Evolutionary conservation across 257 asterid species (phyloP).

Genomic region (Cinchona pubescens): DNA sequence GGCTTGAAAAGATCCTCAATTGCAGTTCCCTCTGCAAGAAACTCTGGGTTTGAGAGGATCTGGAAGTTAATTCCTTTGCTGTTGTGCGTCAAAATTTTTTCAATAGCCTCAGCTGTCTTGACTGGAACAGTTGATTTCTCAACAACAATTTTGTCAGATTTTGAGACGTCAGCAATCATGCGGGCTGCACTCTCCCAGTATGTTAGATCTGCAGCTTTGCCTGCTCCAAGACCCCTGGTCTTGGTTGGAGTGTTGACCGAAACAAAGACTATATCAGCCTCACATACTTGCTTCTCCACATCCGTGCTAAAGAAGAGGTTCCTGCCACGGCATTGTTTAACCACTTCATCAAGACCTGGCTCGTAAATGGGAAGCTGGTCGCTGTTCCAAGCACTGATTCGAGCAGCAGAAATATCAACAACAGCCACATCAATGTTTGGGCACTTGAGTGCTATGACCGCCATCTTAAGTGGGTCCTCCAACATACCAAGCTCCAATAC

Average conservation of each 20-base stretch:
- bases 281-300: constrained; percentile 78
- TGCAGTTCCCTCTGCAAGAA: constrained; percentile 89
- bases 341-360: constrained; percentile 97
- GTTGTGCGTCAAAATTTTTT: constrained; percentile 75
- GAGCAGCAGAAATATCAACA: constrained; percentile 82
- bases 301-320: constrained; percentile 95
- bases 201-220: constrained; percentile 92
- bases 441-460: constrained; percentile 92
- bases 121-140: constrained; percentile 94
- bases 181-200: constrained; percentile 98
- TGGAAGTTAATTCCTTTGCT: constrained; percentile 79
- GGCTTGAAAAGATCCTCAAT: constrained; percentile 73
- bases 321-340: constrained; percentile 85
- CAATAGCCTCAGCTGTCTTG: constrained; percentile 91
- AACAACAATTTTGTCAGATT: constrained; percentile 83
- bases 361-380: constrained; percentile 90
- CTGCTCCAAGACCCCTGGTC: constrained; percentile 95
- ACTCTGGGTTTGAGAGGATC: constrained; percentile 83
- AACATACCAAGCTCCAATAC: constrained; percentile 91
- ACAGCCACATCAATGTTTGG: constrained; percentile 73
- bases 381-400: constrained; percentile 90
- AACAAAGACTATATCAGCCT: constrained; percentile 84
- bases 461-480: constrained; percentile 98
- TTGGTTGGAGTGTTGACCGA: constrained; percentile 95
- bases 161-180: constrained; percentile 90